phyloP scores from a whole-genome alignment of 768 basidiomycete species.

The Guyanaporus albipodus region DNA sequence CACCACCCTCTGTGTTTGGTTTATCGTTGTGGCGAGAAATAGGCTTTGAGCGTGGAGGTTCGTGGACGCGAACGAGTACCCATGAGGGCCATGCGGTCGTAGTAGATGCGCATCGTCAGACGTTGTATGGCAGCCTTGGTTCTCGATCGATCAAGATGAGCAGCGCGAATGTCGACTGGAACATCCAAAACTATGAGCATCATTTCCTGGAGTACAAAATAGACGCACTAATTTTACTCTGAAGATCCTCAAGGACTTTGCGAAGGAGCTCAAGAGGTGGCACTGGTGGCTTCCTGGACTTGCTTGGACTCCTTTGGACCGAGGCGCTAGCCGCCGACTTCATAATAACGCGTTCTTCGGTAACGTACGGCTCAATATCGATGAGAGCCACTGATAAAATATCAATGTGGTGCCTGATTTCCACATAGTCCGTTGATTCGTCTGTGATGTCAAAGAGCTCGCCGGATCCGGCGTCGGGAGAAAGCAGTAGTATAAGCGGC shows the following conservation, averaged over 20 bases:
- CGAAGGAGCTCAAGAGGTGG: conserved; percentile 48
- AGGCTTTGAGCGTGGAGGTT: conserved; percentile 27
- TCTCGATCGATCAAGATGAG: conserved; percentile 71
- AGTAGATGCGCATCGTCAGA: conserved; percentile 57
- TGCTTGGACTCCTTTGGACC: conserved; percentile 25
- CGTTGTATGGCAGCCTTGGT: conserved; percentile 67
- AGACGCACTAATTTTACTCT: conserved; percentile 58
- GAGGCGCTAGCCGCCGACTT: conserved; percentile 8
- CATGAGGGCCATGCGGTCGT: conserved; percentile 45
- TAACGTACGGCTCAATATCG: conserved; percentile 54
- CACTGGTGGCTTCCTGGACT: conserved; percentile 29
- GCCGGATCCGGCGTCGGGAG: conserved; percentile 36
- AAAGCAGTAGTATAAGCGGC: conserved; percentile 49
- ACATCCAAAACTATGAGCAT: background rate
- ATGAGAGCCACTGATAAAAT: conserved; percentile 59
- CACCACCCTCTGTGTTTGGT: background rate
- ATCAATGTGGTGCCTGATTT: conserved; percentile 49
- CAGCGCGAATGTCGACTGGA: conserved; percentile 68
- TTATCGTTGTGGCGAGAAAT: conserved; percentile 28
- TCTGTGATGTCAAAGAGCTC: conserved; percentile 53
- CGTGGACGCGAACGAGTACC: conserved; percentile 19
- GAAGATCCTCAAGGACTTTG: conserved; percentile 46
- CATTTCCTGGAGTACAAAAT: background rate
- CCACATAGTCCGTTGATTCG: conserved; percentile 57
- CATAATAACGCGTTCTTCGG: conserved; percentile 37